These are phyloP conservation scores for Warburgia ugandensis DNA, from an alignment of 164 flowering plant genomes.

Conservation along the genomic window DNA sequence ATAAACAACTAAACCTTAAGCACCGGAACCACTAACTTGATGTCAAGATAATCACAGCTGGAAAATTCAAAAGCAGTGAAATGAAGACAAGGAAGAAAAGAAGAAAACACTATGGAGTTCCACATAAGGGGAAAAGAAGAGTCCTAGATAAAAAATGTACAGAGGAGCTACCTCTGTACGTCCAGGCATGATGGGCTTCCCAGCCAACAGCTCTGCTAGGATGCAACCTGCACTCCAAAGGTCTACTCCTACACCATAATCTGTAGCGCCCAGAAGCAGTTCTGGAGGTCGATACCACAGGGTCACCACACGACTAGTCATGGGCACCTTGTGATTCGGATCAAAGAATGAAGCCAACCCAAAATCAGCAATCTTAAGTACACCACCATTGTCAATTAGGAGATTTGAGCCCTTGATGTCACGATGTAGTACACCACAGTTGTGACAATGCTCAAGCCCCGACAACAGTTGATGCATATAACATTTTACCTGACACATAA, in stretches of 20 bases:
- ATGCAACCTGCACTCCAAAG: constrained; percentile 97
- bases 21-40: too few species aligned
- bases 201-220: constrained; percentile 76
- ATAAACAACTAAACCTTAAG: too few species aligned
- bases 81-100: too few species aligned
- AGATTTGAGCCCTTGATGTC: constrained; percentile 93
- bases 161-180: constrained; percentile 64
- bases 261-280: constrained; percentile 84
- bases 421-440: constrained; percentile 44
- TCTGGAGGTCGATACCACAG: constrained; percentile 44
- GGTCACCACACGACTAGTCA: constrained; percentile 61
- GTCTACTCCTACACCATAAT: constrained; percentile 82
- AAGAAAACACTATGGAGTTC: too few species aligned
- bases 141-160: too few species aligned
- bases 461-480: constrained; percentile 39
- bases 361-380: constrained; percentile 76
- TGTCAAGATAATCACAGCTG: too few species aligned
- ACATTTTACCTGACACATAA: constrained; percentile 32
- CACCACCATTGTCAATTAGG: constrained; percentile 65
- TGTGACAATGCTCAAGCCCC: constrained; percentile 45
- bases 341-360: constrained; percentile 39
- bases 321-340: constrained; percentile 57
- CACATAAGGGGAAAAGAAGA: too few species aligned
- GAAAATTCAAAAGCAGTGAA: too few species aligned
- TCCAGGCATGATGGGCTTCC: constrained; percentile 91